Evolutionary conservation across 179 eudicot species (phyloP).

Genomic region (Beta macrorhiza): DNA sequence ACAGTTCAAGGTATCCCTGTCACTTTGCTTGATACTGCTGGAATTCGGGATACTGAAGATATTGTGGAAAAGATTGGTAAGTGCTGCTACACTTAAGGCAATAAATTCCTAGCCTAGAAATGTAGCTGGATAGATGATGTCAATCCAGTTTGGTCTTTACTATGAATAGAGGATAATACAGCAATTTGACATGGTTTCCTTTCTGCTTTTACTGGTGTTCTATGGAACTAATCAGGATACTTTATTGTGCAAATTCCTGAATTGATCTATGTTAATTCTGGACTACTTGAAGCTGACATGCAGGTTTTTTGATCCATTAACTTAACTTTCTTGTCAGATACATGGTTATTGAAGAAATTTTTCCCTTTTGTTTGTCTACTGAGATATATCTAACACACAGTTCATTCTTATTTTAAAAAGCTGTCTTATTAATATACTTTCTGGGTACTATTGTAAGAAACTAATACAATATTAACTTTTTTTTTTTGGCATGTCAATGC

Average conservation of each 20-base stretch:
- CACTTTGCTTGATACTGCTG: slow-evolving; percentile 96
- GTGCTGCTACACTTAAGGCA: slow-evolving; percentile 11
- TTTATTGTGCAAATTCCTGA: not conserved
- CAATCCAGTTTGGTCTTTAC: not conserved
- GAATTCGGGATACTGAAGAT: slow-evolving; percentile 87
- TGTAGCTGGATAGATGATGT: slow-evolving; percentile 2
- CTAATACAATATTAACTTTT: too few species aligned
- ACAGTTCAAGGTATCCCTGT: slow-evolving; percentile 80
- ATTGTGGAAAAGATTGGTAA: slow-evolving; percentile 90
- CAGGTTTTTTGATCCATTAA: not conserved
- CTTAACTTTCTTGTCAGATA: not conserved
- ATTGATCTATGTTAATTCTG: not conserved
- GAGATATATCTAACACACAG: too few species aligned
- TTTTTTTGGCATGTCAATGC: too few species aligned
- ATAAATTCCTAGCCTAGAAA: not conserved
- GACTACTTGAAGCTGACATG: not conserved
- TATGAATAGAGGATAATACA: not conserved
- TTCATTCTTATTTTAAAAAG: too few species aligned
- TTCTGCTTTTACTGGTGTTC: not conserved
- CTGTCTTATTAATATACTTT: too few species aligned
- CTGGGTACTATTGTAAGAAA: too few species aligned
- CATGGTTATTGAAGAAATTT: not conserved
- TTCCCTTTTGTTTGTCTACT: too few species aligned
- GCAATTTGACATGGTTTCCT: not conserved
- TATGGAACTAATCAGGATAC: not conserved